Percentiles rank a stretch among this genome's conserved stretches.
Conservation (phyloP, 306 rosid genomes). For the Fagus crenata region DNA sequence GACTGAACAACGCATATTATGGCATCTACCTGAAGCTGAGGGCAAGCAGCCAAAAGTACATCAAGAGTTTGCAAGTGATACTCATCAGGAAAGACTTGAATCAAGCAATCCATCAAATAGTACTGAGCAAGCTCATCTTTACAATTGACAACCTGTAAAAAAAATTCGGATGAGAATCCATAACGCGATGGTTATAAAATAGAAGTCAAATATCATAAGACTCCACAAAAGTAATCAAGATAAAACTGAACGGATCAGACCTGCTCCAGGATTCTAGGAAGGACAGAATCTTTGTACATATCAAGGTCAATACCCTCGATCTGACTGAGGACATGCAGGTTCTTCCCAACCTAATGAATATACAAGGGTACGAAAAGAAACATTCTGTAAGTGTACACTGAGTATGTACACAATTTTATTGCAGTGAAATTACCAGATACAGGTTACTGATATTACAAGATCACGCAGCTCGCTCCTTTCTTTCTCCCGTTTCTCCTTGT, state of each 20-base stretch:
- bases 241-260: constrained; percentile 37
- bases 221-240: constrained; percentile 7
- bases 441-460: constrained; percentile 80
- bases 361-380: constrained; percentile 50
- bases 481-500: constrained; percentile 96
- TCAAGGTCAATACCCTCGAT: constrained; percentile 97
- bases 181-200: constrained; percentile 13
- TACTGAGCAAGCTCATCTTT: constrained; percentile 93
- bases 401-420: constrained; percentile 45
- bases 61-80: constrained; percentile 98
- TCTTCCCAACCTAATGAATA: constrained; percentile 89
- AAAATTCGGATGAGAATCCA: constrained; percentile 26
- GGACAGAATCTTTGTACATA: constrained; percentile 90
- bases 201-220: neutral
- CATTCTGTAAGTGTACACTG: constrained; percentile 63
- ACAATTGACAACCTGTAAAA: constrained; percentile 85
- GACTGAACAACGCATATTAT: constrained; percentile 1
- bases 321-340: constrained; percentile 94
- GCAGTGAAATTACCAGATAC: constrained; percentile 62
- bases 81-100: constrained; percentile 97
- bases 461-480: constrained; percentile 97
- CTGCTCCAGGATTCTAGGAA: constrained; percentile 99
- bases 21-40: constrained; percentile 84
- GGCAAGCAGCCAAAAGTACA: constrained; percentile 86
- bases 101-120: constrained; percentile 95